Conservation (phyloP, 495 filamentous ascomycete species). For the Amniculicola lignicola region DNA sequence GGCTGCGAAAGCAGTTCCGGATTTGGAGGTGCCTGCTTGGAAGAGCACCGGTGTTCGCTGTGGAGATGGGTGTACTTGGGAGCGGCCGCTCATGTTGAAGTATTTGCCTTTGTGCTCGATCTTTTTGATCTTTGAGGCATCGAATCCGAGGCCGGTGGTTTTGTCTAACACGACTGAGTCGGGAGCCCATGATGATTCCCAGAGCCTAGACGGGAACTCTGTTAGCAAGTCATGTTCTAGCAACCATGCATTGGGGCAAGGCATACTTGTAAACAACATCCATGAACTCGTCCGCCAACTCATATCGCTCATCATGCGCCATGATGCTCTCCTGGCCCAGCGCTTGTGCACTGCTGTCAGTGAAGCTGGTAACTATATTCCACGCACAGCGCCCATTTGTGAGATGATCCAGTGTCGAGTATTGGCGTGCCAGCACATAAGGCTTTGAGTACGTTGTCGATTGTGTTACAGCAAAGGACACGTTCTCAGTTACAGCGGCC, state of each 20-base stretch:
- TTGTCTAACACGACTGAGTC: background rate
- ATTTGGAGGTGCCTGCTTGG: slow-evolving; percentile 1
- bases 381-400: slow-evolving; percentile 1
- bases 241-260: background rate
- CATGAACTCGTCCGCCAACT: slow-evolving; percentile 2
- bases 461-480: slow-evolving; percentile 1
- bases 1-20: background rate
- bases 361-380: slow-evolving; percentile 9
- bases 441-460: background rate
- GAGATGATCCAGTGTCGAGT: slow-evolving; percentile 1
- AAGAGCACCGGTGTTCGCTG: slow-evolving; percentile 2
- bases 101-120: slow-evolving; percentile 10
- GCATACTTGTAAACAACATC: slow-evolving; percentile 5
- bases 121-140: background rate
- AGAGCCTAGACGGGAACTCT: background rate
- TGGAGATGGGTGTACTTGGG: slow-evolving; percentile 1
- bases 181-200: slow-evolving; percentile 8
- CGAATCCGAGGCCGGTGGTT: background rate
- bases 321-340: background rate
- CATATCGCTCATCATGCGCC: slow-evolving; percentile 5
- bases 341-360: background rate
- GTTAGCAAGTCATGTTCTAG: background rate
- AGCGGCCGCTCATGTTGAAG: slow-evolving; percentile 2
- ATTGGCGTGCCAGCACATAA: slow-evolving; percentile 1
- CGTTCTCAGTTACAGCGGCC: slow-evolving; percentile 2